These are phyloP conservation scores for Paxillus rubicundulus DNA, from an alignment of 768 basidiomycete genomes.

Conservation along the genomic window DNA sequence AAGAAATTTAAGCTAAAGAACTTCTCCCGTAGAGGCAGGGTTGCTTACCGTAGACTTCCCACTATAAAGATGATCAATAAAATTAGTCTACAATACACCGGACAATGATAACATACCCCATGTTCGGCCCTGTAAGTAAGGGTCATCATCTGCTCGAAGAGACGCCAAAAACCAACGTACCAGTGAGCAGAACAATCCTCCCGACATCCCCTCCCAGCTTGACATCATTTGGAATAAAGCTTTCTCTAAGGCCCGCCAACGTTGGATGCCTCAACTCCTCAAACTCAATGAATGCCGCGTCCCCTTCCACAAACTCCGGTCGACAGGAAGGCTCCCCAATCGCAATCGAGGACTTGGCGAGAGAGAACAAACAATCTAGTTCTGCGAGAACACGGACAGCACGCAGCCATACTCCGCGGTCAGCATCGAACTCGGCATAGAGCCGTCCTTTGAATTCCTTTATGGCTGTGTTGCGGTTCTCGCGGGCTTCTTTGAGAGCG, in stretches of 20 bases:
- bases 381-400: slow-evolving; percentile 85
- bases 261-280: slow-evolving; percentile 88
- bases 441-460: slow-evolving; percentile 81
- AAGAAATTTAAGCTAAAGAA: slow-evolving; percentile 3
- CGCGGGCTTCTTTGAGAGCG: slow-evolving; percentile 88
- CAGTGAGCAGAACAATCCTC: slow-evolving; percentile 83
- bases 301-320: slow-evolving; percentile 81
- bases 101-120: slow-evolving; percentile 60
- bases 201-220: slow-evolving; percentile 75
- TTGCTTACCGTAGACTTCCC: slow-evolving; percentile 70
- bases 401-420: slow-evolving; percentile 79
- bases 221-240: slow-evolving; percentile 93
- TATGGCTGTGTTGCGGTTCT: slow-evolving; percentile 76
- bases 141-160: not conserved
- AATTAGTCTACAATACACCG: not conserved
- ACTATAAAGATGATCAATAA: slow-evolving; percentile 33
- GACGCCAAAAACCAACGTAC: slow-evolving; percentile 36
- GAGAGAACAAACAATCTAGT: slow-evolving; percentile 91
- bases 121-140: slow-evolving; percentile 63
- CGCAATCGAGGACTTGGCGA: slow-evolving; percentile 85
- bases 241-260: slow-evolving; percentile 60
- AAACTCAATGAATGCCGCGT: slow-evolving; percentile 83
- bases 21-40: not conserved
- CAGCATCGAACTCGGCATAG: slow-evolving; percentile 77
- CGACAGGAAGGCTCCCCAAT: slow-evolving; percentile 94